Percentiles rank a stretch among this genome's conserved stretches.
phyloP scores from a whole-genome alignment of 1,139 yeast species.

The Hemisphaericaspora lyxosophila region DNA sequence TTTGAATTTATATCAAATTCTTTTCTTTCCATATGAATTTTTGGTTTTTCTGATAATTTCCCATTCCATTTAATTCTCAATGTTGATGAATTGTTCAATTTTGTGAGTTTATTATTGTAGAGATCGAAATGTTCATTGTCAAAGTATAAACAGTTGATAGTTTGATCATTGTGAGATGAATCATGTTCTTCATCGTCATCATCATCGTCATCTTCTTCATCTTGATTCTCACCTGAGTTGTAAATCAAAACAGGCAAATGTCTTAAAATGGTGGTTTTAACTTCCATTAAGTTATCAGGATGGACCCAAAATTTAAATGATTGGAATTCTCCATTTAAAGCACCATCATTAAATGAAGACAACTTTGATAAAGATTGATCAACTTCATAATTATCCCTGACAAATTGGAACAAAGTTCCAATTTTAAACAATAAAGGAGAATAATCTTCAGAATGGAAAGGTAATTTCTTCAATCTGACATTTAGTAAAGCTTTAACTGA shows the following conservation, averaged over 20 bases:
- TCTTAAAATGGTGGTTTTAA: conserved; percentile 87
- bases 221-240: conserved; percentile 41
- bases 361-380: conserved; percentile 43
- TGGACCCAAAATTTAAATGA: conserved; percentile 94
- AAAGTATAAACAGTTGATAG: conserved; percentile 82
- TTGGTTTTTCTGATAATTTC: conserved; percentile 70
- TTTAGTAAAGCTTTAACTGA: conserved; percentile 86
- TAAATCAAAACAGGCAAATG: conserved; percentile 91
- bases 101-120: conserved; percentile 79
- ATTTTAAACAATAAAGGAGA: conserved; percentile 85
- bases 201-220: conserved; percentile 37
- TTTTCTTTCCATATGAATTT: conserved; percentile 78
- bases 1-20: conserved; percentile 57
- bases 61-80: conserved; percentile 92
- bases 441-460: conserved; percentile 93
- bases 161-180: conserved; percentile 57
- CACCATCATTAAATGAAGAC: conserved; percentile 48
- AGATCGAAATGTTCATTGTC: conserved; percentile 82
- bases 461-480: conserved; percentile 82
- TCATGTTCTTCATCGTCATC: conserved; percentile 37
- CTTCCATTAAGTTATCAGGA: conserved; percentile 95
- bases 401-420: conserved; percentile 74
- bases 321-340: conserved; percentile 59
- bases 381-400: conserved; percentile 63
- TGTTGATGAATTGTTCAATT: conserved; percentile 68